Evolutionary conservation across 2,329 filamentous ascomycete genomes (phyloP).

Genomic region (Aspergillus persii): DNA sequence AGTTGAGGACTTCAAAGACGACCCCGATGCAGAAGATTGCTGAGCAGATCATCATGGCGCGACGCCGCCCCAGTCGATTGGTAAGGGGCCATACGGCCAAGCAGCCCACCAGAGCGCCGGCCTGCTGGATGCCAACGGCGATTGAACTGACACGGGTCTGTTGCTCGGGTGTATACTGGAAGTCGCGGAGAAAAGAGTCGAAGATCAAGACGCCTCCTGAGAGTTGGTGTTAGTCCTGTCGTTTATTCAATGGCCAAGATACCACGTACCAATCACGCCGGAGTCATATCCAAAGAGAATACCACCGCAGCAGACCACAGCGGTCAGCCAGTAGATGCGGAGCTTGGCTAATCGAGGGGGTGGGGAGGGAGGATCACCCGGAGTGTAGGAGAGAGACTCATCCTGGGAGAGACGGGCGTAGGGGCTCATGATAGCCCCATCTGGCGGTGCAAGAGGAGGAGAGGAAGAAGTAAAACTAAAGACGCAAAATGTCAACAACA

Average conservation of each 20-base stretch:
- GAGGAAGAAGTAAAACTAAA: not conserved
- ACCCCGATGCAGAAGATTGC: constrained; percentile 47
- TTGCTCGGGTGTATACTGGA: constrained; percentile 38
- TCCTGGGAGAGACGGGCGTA: constrained; percentile 12
- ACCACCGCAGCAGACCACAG: constrained; percentile 53
- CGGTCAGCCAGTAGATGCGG: constrained; percentile 53
- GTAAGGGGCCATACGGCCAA: constrained; percentile 51
- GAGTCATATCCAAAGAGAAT: constrained; percentile 46
- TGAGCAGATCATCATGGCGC: constrained; percentile 47
- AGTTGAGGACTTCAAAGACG: constrained; percentile 49
- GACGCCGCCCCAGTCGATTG: constrained; percentile 46
- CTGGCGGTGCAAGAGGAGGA: too few species aligned
- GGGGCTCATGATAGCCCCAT: not conserved
- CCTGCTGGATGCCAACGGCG: constrained; percentile 52
- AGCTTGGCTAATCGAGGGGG: constrained; percentile 35
- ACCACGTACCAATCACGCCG: constrained; percentile 40
- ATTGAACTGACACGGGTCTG: constrained; percentile 48
- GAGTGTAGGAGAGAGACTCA: constrained; percentile 1
- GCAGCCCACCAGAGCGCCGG: constrained; percentile 53
- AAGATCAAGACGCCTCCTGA: constrained; percentile 49
- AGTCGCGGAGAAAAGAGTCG: constrained; percentile 44
- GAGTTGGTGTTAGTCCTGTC: not conserved
- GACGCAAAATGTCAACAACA: not conserved
- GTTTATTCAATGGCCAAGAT: not conserved
- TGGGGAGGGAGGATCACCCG: not conserved